Conservation (phyloP, 2,329 filamentous ascomycete species). For the Hortaea werneckii region DNA sequence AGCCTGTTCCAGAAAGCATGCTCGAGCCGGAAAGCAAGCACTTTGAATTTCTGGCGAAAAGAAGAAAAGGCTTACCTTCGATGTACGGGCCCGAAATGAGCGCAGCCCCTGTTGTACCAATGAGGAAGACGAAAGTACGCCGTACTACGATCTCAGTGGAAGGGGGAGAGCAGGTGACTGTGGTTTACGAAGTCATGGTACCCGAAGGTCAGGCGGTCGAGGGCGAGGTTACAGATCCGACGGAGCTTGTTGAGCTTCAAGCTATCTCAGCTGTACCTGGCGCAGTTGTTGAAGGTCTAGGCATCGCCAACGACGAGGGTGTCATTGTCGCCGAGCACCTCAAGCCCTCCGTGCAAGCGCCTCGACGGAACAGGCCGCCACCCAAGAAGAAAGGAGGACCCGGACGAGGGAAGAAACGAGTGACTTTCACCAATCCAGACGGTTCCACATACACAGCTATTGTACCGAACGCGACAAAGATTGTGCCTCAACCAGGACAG, state of each 20-base stretch:
- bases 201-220: slow-evolving; percentile 69
- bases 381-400: slow-evolving; percentile 68
- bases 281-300: slow-evolving; percentile 49
- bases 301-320: slow-evolving; percentile 52
- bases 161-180: slow-evolving; percentile 36
- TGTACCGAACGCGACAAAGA: slow-evolving; percentile 28
- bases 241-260: slow-evolving; percentile 36
- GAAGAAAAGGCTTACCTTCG: slow-evolving; percentile 48
- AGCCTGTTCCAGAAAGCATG: slow-evolving; percentile 44
- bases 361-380: slow-evolving; percentile 61
- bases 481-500: slow-evolving; percentile 23
- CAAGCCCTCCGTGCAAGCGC: slow-evolving; percentile 21
- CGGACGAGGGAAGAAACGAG: slow-evolving; percentile 70
- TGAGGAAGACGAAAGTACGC: slow-evolving; percentile 72
- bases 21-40: slow-evolving; percentile 49
- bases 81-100: slow-evolving; percentile 32
- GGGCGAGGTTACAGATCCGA: slow-evolving; percentile 62
- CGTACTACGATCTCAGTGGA: slow-evolving; percentile 60
- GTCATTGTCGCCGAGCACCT: slow-evolving; percentile 41
- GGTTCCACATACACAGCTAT: slow-evolving; percentile 31
- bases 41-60: slow-evolving; percentile 47
- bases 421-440: slow-evolving; percentile 43
- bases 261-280: slow-evolving; percentile 45
- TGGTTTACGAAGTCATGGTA: slow-evolving; percentile 74
- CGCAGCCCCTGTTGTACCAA: slow-evolving; percentile 30